phyloP scores from a whole-genome alignment of 2,329 filamentous ascomycete genomes.

The Phyllosticta citribraziliensis region DNA sequence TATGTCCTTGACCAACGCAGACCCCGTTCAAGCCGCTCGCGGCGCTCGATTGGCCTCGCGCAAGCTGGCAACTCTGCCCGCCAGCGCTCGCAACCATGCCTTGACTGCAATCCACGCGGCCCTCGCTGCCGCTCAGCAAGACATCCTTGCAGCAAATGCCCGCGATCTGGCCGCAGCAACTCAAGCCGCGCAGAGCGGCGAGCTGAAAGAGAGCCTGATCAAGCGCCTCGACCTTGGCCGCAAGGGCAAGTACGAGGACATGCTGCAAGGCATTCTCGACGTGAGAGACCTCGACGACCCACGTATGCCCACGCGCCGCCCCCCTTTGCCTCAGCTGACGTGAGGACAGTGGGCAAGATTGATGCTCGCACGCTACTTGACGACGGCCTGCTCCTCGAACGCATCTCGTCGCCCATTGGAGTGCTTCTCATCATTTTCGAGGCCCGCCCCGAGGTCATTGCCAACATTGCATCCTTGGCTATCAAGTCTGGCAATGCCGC shows the following conservation, averaged over 20 bases:
- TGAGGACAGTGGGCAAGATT: slow-evolving; percentile 63
- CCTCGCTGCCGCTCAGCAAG: slow-evolving; percentile 57
- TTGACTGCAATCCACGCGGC: slow-evolving; percentile 73
- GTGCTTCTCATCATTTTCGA: slow-evolving; percentile 99
- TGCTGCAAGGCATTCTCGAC: slow-evolving; percentile 89
- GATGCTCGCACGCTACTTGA: slow-evolving; percentile 79
- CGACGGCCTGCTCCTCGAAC: slow-evolving; percentile 73
- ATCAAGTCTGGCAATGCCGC: slow-evolving; percentile 97
- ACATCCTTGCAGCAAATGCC: slow-evolving; percentile 79
- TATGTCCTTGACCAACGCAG: slow-evolving; percentile 87
- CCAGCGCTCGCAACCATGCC: slow-evolving; percentile 69
- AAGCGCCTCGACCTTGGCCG: slow-evolving; percentile 80
- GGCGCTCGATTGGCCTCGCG: slow-evolving; percentile 75
- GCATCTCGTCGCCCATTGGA: slow-evolving; percentile 88
- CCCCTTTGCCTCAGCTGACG: slow-evolving; percentile 1
- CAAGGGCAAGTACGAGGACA: slow-evolving; percentile 91
- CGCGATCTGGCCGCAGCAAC: slow-evolving; percentile 68
- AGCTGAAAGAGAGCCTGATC: slow-evolving; percentile 70
- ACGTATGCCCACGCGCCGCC: slow-evolving; percentile 41
- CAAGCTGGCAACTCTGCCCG: slow-evolving; percentile 68
- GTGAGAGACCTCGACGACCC: slow-evolving; percentile 79
- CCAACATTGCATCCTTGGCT: slow-evolving; percentile 90
- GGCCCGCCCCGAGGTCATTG: slow-evolving; percentile 93
- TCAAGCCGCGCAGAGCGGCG: slow-evolving; percentile 62
- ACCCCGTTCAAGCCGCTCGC: slow-evolving; percentile 65